Base-by-base conservation (phyloP, 768 basidiomycete species). In the Cyclocybe cylindracea region DNA sequence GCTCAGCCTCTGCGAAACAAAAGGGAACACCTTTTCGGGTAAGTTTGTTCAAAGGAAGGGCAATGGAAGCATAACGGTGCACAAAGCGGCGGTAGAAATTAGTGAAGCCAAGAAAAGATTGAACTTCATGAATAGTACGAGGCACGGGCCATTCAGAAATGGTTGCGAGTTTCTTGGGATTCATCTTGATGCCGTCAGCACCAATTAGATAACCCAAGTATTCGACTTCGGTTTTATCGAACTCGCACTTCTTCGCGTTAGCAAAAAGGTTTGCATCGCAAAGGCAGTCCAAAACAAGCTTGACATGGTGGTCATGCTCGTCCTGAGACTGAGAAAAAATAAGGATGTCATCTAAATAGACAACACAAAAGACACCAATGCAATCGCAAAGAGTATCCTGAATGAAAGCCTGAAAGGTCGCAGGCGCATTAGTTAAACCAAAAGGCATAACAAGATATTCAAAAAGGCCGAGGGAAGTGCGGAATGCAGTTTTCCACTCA, bases 51-150 rank as follows among this genome's bases (percentile, higher is more conserved):
- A 74, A 51, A 4, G 70, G 68, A 10, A 63, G 48, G 7, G 66
- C 60, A 29, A 73, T 70, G 8, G 59, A n/a, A 2, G 68, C 62
- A 51, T 63, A 78, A 18, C 65, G 50, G 14, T 55, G 2, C 10
- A 78, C 74, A 59, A 78, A 78, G 0, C 64, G 35, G 5, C 66
- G 54, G 48, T 78, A 80, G 55, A 74, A 79, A 61, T 78, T 78
- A 7, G 63, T 57, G 50, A 79, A n/a, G n/a, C n/a, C n/a, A n/a
- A n/a, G n/a, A n/a, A n/a, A n/a, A n/a, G n/a, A n/a, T n/a, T n/a
- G n/a, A 78, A 3, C 75, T 73, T 5, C 61, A 32, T 64, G 64
- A 10, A 67, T 50, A 7, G 48, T 67, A 13, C 34, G 53, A 0
- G 74, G 76, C 2, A 29, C 46, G 0, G 70, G 76, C 77, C 78